Conservation (phyloP, 164 flowering plant genomes). For the Aristolochia californica region DNA sequence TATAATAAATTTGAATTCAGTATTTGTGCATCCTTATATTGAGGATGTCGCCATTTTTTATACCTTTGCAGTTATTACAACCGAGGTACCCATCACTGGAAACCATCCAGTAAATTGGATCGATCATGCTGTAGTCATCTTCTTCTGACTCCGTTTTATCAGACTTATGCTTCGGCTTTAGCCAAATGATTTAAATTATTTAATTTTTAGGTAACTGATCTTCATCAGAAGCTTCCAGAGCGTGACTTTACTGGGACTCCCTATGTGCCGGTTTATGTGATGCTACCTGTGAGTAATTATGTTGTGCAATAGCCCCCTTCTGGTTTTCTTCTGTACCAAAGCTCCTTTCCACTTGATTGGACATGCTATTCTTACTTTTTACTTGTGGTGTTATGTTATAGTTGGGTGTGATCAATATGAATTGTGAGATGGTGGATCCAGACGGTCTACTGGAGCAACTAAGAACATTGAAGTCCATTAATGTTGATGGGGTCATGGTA, state of each 20-base stretch:
- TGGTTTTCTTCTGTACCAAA: neutral
- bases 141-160: neutral
- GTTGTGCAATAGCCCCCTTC: neutral
- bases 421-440: constrained; percentile 81
- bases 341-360: neutral
- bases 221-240: constrained; percentile 38
- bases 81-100: no score
- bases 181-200: neutral
- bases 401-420: constrained; percentile 78
- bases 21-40: no score
- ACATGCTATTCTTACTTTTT: neutral
- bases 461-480: constrained; percentile 55
- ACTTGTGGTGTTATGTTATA: constrained; percentile 18
- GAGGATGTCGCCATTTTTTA: no score
- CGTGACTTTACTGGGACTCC: constrained; percentile 84
- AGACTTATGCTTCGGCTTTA: neutral
- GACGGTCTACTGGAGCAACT: constrained; percentile 74
- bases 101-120: neutral
- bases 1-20: no score
- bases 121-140: neutral
- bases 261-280: constrained; percentile 82
- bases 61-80: no score
- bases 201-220: constrained; percentile 30
- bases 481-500: constrained; percentile 85
- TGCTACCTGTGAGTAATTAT: constrained; percentile 72